These are phyloP conservation scores for Agastache rugosa DNA, from an alignment of 257 asterid species.

Conservation along the genomic window DNA sequence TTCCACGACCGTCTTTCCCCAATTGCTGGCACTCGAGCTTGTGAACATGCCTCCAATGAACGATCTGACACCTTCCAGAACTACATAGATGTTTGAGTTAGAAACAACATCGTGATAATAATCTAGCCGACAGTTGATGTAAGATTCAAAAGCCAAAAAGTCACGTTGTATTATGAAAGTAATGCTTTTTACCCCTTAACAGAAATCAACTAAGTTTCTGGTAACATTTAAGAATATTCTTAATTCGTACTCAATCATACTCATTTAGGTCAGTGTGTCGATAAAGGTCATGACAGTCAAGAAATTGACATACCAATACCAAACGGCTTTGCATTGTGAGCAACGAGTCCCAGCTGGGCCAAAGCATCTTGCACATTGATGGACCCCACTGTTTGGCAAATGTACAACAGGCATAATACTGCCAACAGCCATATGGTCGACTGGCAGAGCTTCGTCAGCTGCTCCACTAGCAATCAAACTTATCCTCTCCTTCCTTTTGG, in stretches of 20 bases:
- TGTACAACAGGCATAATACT: conserved; percentile 48
- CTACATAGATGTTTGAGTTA: conserved; percentile 48
- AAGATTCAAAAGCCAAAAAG: conserved; percentile 6
- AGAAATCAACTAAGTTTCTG: not conserved
- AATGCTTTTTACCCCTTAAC: not conserved
- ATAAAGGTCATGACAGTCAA: conserved; percentile 16
- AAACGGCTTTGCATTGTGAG: conserved; percentile 78
- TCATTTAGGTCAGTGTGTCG: not conserved
- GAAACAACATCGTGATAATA: not conserved
- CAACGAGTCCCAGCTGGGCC: conserved; percentile 78
- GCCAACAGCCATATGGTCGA: conserved; percentile 54
- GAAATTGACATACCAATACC: conserved; percentile 73
- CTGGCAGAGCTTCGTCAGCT: conserved; percentile 58
- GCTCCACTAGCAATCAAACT: conserved; percentile 56
- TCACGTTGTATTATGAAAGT: not conserved
- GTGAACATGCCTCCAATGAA: conserved; percentile 91
- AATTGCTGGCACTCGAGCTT: conserved; percentile 78
- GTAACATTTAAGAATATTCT: conserved; percentile 10
- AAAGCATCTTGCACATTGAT: conserved; percentile 70
- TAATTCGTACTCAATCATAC: not conserved
- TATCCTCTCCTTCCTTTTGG: conserved; percentile 60
- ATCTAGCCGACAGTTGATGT: conserved; percentile 19
- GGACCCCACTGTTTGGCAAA: conserved; percentile 51
- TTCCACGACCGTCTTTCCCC: conserved; percentile 48
- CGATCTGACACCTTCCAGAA: conserved; percentile 88